Evolutionary conservation across 1,139 yeast species (phyloP).

Genomic region (Geotrichum bryndzae): DNA sequence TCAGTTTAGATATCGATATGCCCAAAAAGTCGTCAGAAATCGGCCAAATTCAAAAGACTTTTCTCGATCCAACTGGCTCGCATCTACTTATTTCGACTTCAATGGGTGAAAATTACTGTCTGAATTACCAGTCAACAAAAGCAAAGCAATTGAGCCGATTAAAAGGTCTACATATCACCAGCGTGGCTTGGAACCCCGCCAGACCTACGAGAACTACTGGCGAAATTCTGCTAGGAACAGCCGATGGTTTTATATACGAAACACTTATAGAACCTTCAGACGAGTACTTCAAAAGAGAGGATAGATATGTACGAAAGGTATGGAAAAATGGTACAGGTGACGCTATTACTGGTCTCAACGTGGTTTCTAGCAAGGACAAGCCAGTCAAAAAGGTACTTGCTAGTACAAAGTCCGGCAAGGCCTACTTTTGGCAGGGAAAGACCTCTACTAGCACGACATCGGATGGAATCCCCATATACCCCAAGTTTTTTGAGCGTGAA

Average conservation of each 20-base stretch:
- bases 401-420: slow-evolving; percentile 37
- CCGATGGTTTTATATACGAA: slow-evolving; percentile 44
- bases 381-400: slow-evolving; percentile 31
- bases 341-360: slow-evolving; percentile 36
- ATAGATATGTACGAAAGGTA: slow-evolving; percentile 39
- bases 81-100: slow-evolving; percentile 46
- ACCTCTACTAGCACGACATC: slow-evolving; percentile 23
- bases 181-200: slow-evolving; percentile 42
- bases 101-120: slow-evolving; percentile 43
- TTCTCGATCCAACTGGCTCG: slow-evolving; percentile 45
- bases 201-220: slow-evolving; percentile 41
- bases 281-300: slow-evolving; percentile 41
- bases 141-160: slow-evolving; percentile 41
- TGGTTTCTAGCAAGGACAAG: slow-evolving; percentile 23
- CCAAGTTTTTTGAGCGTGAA: slow-evolving; percentile 30
- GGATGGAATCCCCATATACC: slow-evolving; percentile 30
- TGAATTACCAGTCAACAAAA: slow-evolving; percentile 37
- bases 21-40: slow-evolving; percentile 30
- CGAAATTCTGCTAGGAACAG: slow-evolving; percentile 45
- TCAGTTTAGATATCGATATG: slow-evolving; percentile 30
- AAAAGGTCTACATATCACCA: slow-evolving; percentile 39
- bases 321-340: slow-evolving; percentile 33
- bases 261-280: slow-evolving; percentile 42
- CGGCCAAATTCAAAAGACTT: slow-evolving; percentile 38
- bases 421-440: slow-evolving; percentile 39